Evolutionary conservation across 371 early-diverging fungal species (phyloP).

Genomic region (Scutellospora calospora): DNA sequence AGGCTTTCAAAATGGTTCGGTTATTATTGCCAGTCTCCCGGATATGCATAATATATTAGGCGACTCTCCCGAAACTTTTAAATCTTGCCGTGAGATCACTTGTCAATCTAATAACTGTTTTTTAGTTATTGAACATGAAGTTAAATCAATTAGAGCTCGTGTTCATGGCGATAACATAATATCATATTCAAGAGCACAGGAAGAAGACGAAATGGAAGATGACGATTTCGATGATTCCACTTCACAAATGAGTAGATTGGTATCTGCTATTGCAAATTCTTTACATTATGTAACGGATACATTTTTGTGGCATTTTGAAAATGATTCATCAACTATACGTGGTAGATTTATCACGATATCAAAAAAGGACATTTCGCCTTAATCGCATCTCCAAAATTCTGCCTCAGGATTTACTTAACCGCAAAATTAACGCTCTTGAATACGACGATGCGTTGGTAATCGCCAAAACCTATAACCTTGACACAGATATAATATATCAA

Average conservation of each 20-base stretch:
- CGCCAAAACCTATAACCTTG: constrained; percentile 62
- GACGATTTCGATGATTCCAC: constrained; percentile 42
- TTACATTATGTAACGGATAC: constrained; percentile 49
- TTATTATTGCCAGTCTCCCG: constrained; percentile 56
- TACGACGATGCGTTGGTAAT: constrained; percentile 73
- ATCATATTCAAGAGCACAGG: constrained; percentile 51
- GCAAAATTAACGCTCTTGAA: constrained; percentile 57
- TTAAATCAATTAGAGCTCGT: constrained; percentile 55
- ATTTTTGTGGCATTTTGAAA: constrained; percentile 50
- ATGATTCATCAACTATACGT: constrained; percentile 43
- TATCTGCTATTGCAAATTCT: constrained; percentile 41
- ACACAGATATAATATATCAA: constrained; percentile 71
- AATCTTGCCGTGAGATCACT: constrained; percentile 51
- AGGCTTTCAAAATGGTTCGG: constrained; percentile 56
- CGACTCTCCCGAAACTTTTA: constrained; percentile 52
- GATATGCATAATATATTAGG: constrained; percentile 54
- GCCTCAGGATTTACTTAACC: constrained; percentile 54
- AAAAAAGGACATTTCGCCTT: constrained; percentile 50
- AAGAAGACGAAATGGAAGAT: constrained; percentile 52
- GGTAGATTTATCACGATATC: constrained; percentile 49
- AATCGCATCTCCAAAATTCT: constrained; percentile 52
- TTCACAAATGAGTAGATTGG: constrained; percentile 26
- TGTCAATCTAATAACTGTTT: constrained; percentile 51
- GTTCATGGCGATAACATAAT: constrained; percentile 52
- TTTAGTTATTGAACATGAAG: constrained; percentile 53